Base-by-base conservation (phyloP, 768 basidiomycete species). In the Paxillus involutus region DNA sequence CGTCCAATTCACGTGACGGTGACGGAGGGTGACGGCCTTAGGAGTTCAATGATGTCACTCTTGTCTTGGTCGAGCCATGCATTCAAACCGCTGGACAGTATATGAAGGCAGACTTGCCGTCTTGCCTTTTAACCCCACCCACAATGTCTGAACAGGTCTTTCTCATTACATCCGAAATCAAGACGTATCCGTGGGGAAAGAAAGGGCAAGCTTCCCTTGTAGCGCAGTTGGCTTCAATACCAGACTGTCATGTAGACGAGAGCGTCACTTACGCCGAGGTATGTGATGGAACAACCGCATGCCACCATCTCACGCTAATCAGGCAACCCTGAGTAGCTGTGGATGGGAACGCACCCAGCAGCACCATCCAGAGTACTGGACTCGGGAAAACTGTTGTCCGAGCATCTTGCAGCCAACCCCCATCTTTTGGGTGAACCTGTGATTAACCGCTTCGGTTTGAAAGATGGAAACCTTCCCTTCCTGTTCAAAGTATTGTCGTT, bases 271-370 rank as follows among this genome's bases (percentile, higher is more conserved):
- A 84, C 55, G 80, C 82, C n/a, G 82, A 83, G 76, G 81, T 79
- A 51, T 36, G 76, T 49, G 4, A 5, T 0, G 6, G 3, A 1
- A 39, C 32, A 29, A 11, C 14, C 19, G 24, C 32, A 33, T 10
- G 4, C 19, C 5, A 3, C n/a, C 12, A 29, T 7, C 3, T 54
- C 17, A 43, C 11, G 16, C 32, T 35, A 19, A 26, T 40, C 4
- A 40, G 4, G 0, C 17, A n/a, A 40, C 39, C n/a, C 13, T 5
- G 13, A 35, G 16, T 59, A 83, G 80, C 69, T 83, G n/a, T 84
- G 82, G 82, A 82, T 84, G 80, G 82, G 82, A 30, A 83, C 82
- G 1, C 82, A 84, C 59, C 74, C 77, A 1, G 77, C 74, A 21
- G 72, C 79, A 29, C 81, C 82, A 1, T 77, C 80, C 7, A 13